These are phyloP conservation scores for Chaetomidium leptoderma DNA, from an alignment of 495 filamentous ascomycete genomes.

Conservation along the genomic window DNA sequence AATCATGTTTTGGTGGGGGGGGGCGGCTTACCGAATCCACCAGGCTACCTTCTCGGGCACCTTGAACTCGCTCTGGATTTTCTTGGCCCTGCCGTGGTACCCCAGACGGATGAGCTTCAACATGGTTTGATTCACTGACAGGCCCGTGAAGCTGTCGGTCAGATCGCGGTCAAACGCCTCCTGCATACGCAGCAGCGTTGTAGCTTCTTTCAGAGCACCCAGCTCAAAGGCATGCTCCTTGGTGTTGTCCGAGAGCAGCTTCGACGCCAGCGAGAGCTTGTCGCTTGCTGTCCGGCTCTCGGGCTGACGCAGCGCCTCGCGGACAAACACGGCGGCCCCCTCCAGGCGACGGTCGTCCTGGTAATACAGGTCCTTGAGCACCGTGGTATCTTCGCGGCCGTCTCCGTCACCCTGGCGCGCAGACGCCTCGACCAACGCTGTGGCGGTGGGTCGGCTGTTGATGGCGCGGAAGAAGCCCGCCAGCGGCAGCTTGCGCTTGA, in stretches of 20 bases:
- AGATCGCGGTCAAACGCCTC: constrained; percentile 80
- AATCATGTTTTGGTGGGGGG: too few species aligned
- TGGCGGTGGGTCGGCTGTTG: constrained; percentile 79
- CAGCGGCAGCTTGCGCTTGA: constrained; percentile 87
- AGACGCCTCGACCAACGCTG: constrained; percentile 81
- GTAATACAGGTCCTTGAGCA: constrained; percentile 95
- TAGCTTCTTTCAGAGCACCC: constrained; percentile 71
- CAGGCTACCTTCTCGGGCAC: constrained; percentile 82
- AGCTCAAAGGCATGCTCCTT: constrained; percentile 75
- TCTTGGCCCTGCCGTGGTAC: constrained; percentile 74
- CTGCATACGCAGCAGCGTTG: constrained; percentile 74
- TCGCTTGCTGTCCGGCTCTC: constrained; percentile 60
- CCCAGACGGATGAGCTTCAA: constrained; percentile 73
- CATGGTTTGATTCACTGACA: constrained; percentile 85
- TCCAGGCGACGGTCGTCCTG: constrained; percentile 93
- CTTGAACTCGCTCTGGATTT: constrained; percentile 86
- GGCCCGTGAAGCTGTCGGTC: constrained; percentile 67
- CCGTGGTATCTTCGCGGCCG: constrained; percentile 60
- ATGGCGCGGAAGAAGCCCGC: constrained; percentile 91
- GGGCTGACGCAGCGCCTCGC: constrained; percentile 68
- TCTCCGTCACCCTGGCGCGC: constrained; percentile 45
- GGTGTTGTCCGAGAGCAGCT: constrained; percentile 70
- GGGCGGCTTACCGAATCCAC: constrained; percentile 62
- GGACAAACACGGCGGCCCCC: constrained; percentile 78
- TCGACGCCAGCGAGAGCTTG: constrained; percentile 79